These are phyloP conservation scores for Colletotrichum godetiae DNA, from an alignment of 2,329 filamentous ascomycete species.

Conservation along the genomic window DNA sequence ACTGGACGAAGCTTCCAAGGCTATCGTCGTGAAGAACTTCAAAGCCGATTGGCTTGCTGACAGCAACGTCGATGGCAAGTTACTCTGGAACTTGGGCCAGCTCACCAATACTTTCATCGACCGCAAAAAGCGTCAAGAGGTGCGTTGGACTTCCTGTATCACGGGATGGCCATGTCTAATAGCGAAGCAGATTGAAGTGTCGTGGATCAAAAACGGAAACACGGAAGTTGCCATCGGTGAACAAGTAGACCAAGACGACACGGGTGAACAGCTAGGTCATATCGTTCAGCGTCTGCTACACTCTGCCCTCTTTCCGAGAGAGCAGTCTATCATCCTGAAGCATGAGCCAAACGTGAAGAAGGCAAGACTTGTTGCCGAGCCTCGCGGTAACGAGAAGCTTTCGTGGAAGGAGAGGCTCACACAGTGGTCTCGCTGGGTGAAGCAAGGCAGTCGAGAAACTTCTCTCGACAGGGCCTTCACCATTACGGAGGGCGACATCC, in stretches of 20 bases:
- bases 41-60: slow-evolving; percentile 40
- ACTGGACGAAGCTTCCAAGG: slow-evolving; percentile 14
- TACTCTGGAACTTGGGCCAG: slow-evolving; percentile 49
- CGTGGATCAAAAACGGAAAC: slow-evolving; percentile 13
- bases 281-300: slow-evolving; percentile 32
- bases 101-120: slow-evolving; percentile 47
- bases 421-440: slow-evolving; percentile 33
- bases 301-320: slow-evolving; percentile 11
- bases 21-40: slow-evolving; percentile 38
- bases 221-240: not conserved
- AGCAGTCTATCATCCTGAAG: not conserved
- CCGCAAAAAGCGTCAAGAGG: not conserved
- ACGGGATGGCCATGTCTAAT: not conserved
- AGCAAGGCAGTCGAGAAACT: slow-evolving; percentile 31
- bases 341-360: not conserved
- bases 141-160: not conserved
- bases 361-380: slow-evolving; percentile 1
- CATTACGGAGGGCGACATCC: slow-evolving; percentile 11
- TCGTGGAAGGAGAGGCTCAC: slow-evolving; percentile 30
- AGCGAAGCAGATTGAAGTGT: slow-evolving; percentile 35
- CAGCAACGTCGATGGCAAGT: slow-evolving; percentile 37
- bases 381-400: slow-evolving; percentile 19
- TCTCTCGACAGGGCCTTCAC: not conserved
- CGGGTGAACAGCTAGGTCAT: slow-evolving; percentile 33
- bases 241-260: not conserved